Percentiles rank a stretch among this genome's conserved stretches.
Conservation (phyloP, 192 early-diverging fungal species). For the Coemansia sp. region DNA sequence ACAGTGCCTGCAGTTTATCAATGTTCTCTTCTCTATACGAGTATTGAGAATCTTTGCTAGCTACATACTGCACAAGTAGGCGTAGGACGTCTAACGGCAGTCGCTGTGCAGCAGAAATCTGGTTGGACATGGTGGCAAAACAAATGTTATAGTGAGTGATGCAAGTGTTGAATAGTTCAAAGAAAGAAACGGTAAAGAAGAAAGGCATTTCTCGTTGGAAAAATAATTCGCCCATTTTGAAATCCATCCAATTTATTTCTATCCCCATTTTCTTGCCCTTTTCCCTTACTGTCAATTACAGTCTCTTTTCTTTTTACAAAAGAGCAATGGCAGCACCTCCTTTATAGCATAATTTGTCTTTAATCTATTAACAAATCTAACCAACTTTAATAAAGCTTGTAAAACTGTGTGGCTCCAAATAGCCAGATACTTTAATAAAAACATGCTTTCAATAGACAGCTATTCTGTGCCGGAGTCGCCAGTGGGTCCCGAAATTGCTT, state of each 20-base stretch:
- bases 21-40: neutral
- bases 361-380: no score
- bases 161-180: neutral
- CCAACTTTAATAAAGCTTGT: no score
- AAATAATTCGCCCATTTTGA: neutral
- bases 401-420: no score
- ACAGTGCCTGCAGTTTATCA: neutral
- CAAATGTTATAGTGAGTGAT: no score
- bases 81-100: neutral
- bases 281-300: neutral
- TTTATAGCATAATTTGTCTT: neutral
- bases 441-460: neutral
- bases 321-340: neutral
- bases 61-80: neutral
- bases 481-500: no score
- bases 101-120: neutral
- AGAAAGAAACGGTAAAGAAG: neutral
- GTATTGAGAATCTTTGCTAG: neutral
- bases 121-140: neutral
- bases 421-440: neutral
- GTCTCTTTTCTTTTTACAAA: neutral
- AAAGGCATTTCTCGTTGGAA: neutral
- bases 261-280: neutral
- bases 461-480: neutral
- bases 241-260: neutral